These are phyloP conservation scores for Paraleonurus japonicus DNA, from an alignment of 257 asterid genomes.

Conservation along the genomic window DNA sequence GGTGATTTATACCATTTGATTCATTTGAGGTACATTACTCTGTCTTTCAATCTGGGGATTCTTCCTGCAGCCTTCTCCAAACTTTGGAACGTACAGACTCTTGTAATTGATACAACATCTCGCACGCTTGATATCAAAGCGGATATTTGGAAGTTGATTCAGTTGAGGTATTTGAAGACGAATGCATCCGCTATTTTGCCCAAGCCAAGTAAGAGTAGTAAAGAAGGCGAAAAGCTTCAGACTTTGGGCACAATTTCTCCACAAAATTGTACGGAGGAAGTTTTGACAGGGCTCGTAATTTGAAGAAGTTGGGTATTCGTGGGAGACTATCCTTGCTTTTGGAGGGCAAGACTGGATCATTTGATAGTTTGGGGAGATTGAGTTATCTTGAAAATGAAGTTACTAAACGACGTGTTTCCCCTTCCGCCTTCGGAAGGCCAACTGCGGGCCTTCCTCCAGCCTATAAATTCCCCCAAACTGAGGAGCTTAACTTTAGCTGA, in stretches of 20 bases:
- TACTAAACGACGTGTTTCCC: constrained; percentile 41
- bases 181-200: constrained; percentile 41
- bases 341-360: constrained; percentile 34
- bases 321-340: constrained; percentile 42
- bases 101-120: constrained; percentile 40
- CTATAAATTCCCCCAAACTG: constrained; percentile 40
- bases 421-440: constrained; percentile 32
- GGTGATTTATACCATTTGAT: constrained; percentile 28
- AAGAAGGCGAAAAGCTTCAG: constrained; percentile 35
- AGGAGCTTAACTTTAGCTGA: constrained; percentile 32
- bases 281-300: constrained; percentile 39
- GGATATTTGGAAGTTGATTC: constrained; percentile 46
- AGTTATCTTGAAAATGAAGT: constrained; percentile 48
- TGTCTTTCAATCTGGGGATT: constrained; percentile 25
- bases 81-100: constrained; percentile 55
- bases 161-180: constrained; percentile 43
- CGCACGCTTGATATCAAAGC: constrained; percentile 39
- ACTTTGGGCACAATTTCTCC: constrained; percentile 52
- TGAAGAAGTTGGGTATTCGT: constrained; percentile 54
- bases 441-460: constrained; percentile 36
- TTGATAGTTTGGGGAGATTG: constrained; percentile 39
- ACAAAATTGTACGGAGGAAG: constrained; percentile 41
- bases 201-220: constrained; percentile 10
- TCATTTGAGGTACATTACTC: constrained; percentile 38
- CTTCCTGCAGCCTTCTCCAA: constrained; percentile 40